phyloP scores from a whole-genome alignment of 148 eudicot species.

The Talinum fruticosum region DNA sequence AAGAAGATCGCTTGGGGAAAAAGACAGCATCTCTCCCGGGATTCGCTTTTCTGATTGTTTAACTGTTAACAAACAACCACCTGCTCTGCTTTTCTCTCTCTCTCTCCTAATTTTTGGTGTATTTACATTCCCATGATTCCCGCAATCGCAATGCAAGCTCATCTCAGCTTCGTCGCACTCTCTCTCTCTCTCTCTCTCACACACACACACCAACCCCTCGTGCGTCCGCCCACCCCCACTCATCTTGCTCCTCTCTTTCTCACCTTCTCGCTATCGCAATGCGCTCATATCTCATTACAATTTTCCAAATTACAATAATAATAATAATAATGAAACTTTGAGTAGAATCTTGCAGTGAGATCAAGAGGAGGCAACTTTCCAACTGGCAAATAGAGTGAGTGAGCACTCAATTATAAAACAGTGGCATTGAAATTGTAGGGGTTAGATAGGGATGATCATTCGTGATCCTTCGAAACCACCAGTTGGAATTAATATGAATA shows the following conservation, averaged over 20 bases:
- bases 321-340: background rate
- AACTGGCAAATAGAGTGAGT: background rate
- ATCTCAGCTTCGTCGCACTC: background rate
- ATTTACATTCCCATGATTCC: conserved; percentile 21
- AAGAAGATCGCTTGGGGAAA: conserved; percentile 16
- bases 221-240: conserved; percentile 8
- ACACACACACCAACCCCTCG: conserved; percentile 2
- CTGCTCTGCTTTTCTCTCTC: background rate
- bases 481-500: background rate
- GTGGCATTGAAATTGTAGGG: background rate
- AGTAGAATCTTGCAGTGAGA: background rate
- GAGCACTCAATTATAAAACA: background rate
- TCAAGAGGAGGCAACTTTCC: background rate
- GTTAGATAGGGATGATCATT: background rate
- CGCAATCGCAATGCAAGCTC: conserved; percentile 23
- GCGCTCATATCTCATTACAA: too few species aligned
- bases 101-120: background rate
- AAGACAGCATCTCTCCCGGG: conserved; percentile 31
- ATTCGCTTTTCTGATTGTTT: conserved; percentile 8
- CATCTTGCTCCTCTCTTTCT: background rate
- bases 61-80: conserved; percentile 7
- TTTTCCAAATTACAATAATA: too few species aligned
- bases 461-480: background rate
- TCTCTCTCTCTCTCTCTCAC: background rate
- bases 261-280: background rate